Percentiles rank a stretch among this genome's conserved stretches.
Evolutionary conservation across 495 filamentous ascomycete genomes (phyloP).

Genomic region (Penicillium silybi): DNA sequence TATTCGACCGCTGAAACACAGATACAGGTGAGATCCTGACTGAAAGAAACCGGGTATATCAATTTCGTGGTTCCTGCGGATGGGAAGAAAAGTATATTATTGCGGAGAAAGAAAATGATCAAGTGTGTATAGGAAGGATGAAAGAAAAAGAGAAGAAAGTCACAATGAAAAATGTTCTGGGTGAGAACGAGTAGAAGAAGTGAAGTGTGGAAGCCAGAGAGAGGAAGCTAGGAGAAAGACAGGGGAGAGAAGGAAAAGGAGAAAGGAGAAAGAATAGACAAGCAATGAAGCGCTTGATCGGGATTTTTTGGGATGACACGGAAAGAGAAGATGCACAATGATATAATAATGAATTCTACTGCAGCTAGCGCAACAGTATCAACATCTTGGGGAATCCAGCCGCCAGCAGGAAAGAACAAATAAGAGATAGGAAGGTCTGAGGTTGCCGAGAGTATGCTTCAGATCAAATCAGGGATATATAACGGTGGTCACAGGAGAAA

Average conservation of each 20-base stretch:
- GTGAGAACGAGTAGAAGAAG: background rate
- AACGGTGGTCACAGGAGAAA: constrained; percentile 16
- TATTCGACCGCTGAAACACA: background rate
- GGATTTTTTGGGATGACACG: background rate
- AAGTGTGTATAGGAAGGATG: constrained; percentile 2
- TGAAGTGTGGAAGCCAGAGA: constrained; percentile 4
- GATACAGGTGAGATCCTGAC: background rate
- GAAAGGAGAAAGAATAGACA: background rate
- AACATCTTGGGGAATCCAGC: constrained; percentile 3
- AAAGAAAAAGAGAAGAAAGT: background rate
- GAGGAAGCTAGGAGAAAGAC: background rate
- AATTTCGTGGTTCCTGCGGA: constrained; percentile 5
- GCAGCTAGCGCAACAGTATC: constrained; percentile 9
- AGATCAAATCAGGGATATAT: constrained; percentile 33
- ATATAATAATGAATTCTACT: constrained; percentile 5
- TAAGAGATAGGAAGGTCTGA: constrained; percentile 9
- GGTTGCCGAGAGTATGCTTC: constrained; percentile 25
- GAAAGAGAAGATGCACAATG: constrained; percentile 10
- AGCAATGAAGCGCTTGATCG: background rate
- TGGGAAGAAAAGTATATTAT: background rate
- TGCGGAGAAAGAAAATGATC: background rate
- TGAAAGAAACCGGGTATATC: constrained; percentile 21
- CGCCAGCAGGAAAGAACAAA: constrained; percentile 14
- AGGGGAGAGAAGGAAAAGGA: constrained; percentile 1
- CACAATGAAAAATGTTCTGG: background rate